These are phyloP conservation scores for Moesziomyces globuligerus DNA, from an alignment of 1,284 basidiomycete species.

Conservation along the genomic window DNA sequence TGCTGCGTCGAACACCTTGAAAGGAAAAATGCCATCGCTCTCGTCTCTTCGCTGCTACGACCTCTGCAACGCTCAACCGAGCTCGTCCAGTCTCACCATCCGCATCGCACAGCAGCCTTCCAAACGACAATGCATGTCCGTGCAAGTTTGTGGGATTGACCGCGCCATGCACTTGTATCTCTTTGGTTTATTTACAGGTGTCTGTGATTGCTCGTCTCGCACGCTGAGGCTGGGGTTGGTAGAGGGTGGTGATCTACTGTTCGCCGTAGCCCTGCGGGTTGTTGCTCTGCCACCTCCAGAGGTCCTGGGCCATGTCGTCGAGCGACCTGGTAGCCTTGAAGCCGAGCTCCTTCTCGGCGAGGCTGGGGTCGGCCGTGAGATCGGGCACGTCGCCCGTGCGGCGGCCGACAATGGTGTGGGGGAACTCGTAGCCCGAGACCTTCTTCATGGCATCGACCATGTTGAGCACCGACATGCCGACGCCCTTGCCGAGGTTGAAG, in stretches of 20 bases:
- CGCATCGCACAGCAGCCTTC: no score
- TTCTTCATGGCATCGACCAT: slow-evolving; percentile 96
- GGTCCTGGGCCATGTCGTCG: slow-evolving; percentile 62
- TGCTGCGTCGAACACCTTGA: no score
- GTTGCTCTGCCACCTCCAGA: slow-evolving; percentile 68
- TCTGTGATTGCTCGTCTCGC: no score
- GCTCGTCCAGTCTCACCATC: no score
- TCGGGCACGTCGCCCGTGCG: slow-evolving; percentile 94
- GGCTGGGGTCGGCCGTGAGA: slow-evolving; percentile 89
- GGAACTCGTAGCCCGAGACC: slow-evolving; percentile 87
- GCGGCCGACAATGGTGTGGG: slow-evolving; percentile 81
- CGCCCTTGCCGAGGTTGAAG: slow-evolving; percentile 95
- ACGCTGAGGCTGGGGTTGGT: no score
- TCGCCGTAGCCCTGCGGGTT: slow-evolving; percentile 68
- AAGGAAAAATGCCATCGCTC: no score
- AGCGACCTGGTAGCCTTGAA: slow-evolving; percentile 78
- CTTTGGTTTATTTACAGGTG: no score
- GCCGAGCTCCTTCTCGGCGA: slow-evolving; percentile 92
- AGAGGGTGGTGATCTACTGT: slow-evolving; percentile 14
- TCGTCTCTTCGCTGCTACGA: no score
- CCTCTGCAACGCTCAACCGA: no score
- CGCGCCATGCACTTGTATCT: no score
- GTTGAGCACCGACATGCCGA: slow-evolving; percentile 89
- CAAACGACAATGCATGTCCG: no score
- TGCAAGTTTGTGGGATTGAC: no score